phyloP scores from a whole-genome alignment of 148 eudicot species.

The Cornus kousa region DNA sequence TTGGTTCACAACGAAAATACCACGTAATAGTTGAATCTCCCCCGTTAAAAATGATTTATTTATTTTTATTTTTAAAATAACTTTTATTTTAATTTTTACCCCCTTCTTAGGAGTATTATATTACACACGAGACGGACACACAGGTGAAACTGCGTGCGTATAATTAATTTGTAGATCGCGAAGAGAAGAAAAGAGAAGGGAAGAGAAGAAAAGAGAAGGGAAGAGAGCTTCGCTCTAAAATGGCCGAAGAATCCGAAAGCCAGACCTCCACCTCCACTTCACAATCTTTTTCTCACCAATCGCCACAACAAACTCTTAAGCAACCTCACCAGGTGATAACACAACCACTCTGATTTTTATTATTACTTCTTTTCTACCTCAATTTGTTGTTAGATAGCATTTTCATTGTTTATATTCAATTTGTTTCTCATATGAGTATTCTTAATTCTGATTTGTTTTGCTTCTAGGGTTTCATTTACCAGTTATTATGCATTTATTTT shows the following conservation, averaged over 20 bases:
- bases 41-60: too few species aligned
- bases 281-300: slow-evolving; percentile 17
- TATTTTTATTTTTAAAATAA: too few species aligned
- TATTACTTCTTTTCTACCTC: not conserved
- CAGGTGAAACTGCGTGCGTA: not conserved
- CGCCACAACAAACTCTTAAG: slow-evolving; percentile 21
- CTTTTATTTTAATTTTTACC: too few species aligned
- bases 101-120: too few species aligned
- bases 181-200: too few species aligned
- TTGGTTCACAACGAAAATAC: slow-evolving; percentile 16
- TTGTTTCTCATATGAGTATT: not conserved
- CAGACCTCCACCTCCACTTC: slow-evolving; percentile 28
- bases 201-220: too few species aligned
- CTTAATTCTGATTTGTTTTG: not conserved
- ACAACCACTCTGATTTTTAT: not conserved
- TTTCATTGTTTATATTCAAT: not conserved
- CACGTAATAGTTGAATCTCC: not conserved
- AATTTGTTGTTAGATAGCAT: not conserved
- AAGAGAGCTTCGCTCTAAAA: slow-evolving; percentile 5
- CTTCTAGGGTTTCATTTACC: too few species aligned
- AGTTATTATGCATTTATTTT: too few species aligned
- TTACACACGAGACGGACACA: not conserved
- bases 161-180: too few species aligned
- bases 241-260: slow-evolving; percentile 41
- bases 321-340: slow-evolving; percentile 30